Conservation (phyloP, 2,329 filamentous ascomycete species). For the Trichoderma polysporum region DNA sequence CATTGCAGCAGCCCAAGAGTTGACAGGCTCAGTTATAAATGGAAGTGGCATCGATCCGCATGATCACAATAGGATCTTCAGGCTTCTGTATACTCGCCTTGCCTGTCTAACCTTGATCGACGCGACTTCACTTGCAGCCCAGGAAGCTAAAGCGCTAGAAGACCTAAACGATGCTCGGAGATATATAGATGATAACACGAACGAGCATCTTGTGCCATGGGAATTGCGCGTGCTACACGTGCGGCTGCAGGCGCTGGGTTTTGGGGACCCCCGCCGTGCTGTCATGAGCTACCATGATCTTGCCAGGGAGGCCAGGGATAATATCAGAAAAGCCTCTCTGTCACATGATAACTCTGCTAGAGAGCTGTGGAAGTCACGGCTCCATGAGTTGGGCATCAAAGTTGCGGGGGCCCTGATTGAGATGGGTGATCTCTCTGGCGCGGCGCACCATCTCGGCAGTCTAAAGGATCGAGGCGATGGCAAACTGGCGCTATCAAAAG, state of each 20-base stretch:
- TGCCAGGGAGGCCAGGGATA: conserved; percentile 70
- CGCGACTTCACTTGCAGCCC: conserved; percentile 65
- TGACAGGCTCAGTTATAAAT: conserved; percentile 52
- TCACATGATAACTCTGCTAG: conserved; percentile 53
- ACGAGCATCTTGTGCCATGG: conserved; percentile 77
- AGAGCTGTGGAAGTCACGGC: conserved; percentile 67
- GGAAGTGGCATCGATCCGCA: conserved; percentile 46
- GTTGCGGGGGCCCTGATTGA: conserved; percentile 70
- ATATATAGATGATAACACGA: conserved; percentile 56
- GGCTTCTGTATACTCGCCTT: conserved; percentile 76
- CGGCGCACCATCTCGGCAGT: conserved; percentile 67
- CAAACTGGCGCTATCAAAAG: conserved; percentile 49
- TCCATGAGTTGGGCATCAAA: conserved; percentile 71
- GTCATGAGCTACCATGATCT: conserved; percentile 92
- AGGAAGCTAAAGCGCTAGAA: conserved; percentile 64
- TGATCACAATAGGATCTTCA: conserved; percentile 68
- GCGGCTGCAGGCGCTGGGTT: conserved; percentile 80
- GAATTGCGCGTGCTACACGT: conserved; percentile 79
- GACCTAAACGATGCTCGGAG: conserved; percentile 57
- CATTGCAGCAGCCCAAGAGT: conserved; percentile 61
- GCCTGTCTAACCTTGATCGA: conserved; percentile 79
- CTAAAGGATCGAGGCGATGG: conserved; percentile 46
- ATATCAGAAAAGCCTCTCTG: conserved; percentile 49
- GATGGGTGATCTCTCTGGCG: conserved; percentile 84
- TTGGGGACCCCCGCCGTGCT: conserved; percentile 77